phyloP scores from a whole-genome alignment of 192 early-diverging fungal genomes.

The Coemansia reversa region DNA sequence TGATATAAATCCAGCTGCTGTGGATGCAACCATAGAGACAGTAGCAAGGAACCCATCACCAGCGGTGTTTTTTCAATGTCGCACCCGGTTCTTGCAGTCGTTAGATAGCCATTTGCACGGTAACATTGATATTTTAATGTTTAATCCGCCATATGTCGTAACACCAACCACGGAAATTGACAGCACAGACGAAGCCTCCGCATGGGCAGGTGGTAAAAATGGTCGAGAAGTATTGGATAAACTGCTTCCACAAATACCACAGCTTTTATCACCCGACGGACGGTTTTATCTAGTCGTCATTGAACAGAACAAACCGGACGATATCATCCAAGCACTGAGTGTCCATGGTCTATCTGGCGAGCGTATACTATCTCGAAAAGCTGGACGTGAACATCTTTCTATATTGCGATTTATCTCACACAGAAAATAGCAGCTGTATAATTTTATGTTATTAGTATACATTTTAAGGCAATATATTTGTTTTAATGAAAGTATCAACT shows the following conservation, averaged over 20 bases:
- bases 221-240: constrained; percentile 86
- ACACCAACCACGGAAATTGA: constrained; percentile 77
- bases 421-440: not conserved
- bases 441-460: not conserved
- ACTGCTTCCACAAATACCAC: constrained; percentile 69
- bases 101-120: constrained; percentile 58
- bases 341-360: constrained; percentile 13
- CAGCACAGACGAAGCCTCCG: constrained; percentile 62
- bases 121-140: constrained; percentile 76
- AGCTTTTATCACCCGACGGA: constrained; percentile 67
- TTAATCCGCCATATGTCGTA: constrained; percentile 96
- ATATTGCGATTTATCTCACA: constrained; percentile 26
- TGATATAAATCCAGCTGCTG: constrained; percentile 81
- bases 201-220: constrained; percentile 93
- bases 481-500: constrained; percentile 29
- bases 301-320: constrained; percentile 81
- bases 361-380: constrained; percentile 28
- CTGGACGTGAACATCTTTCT: constrained; percentile 38
- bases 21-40: constrained; percentile 65
- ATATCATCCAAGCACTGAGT: constrained; percentile 66
- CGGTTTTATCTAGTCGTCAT: constrained; percentile 85
- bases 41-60: constrained; percentile 53
- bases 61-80: constrained; percentile 60
- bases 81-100: constrained; percentile 60
- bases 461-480: constrained; percentile 6